These are phyloP conservation scores for Ophiostoma tasmaniense DNA, from an alignment of 2,329 filamentous ascomycete genomes.

Conservation along the genomic window DNA sequence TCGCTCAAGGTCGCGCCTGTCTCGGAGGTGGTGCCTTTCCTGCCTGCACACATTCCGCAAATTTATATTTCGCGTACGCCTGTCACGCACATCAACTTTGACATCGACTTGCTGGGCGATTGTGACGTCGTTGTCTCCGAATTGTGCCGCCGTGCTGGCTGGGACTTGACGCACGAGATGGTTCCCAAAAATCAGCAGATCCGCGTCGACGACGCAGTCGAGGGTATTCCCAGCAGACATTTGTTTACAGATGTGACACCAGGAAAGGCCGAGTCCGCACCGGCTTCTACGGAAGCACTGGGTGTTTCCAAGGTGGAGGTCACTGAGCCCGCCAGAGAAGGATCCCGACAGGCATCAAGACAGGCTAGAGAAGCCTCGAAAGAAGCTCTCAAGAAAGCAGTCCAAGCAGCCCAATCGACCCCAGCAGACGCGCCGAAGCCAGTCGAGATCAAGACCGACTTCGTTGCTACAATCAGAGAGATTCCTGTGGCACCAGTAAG, in stretches of 20 bases:
- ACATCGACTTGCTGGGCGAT: conserved; percentile 91
- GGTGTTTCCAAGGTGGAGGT: conserved; percentile 3
- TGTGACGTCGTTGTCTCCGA: conserved; percentile 87
- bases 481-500: neutral
- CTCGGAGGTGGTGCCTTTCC: conserved; percentile 75
- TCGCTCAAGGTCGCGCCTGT: conserved; percentile 94
- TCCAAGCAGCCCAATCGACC: neutral
- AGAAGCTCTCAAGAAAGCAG: neutral
- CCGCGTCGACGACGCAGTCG: conserved; percentile 43
- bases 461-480: neutral
- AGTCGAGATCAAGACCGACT: neutral
- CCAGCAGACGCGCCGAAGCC: neutral
- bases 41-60: conserved; percentile 74
- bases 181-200: conserved; percentile 58
- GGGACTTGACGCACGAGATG: conserved; percentile 77
- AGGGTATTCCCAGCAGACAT: conserved; percentile 35
- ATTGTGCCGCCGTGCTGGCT: conserved; percentile 71
- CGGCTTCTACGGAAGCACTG: neutral
- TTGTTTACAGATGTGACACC: conserved; percentile 29
- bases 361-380: neutral
- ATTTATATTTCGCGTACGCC: conserved; percentile 83
- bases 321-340: neutral
- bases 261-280: neutral
- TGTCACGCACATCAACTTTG: conserved; percentile 84
- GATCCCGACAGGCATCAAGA: neutral